Base-by-base conservation (phyloP, 1,139 yeast genomes). In the Blastobotrys aristatus region DNA sequence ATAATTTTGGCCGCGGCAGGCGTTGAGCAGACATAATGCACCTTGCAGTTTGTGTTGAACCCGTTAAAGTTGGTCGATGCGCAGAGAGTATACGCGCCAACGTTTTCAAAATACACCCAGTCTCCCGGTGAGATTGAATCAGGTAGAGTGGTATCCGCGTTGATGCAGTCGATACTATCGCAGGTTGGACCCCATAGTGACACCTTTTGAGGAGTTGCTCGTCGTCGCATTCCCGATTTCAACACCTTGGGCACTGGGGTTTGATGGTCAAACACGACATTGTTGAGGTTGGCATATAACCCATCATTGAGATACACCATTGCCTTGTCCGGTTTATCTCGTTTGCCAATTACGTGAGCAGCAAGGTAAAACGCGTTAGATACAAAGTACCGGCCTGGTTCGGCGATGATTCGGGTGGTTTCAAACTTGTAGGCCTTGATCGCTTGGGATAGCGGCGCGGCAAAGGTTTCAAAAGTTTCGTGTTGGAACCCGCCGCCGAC, bases 161-260 rank as follows among this genome's bases (percentile, higher is more conserved):
- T 68, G 50, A 92, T 80, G 65, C 96, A 85, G 66, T 92, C 98
- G 56, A 92, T 74, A 3, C 97, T 97, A 67, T 92, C 98, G 69
- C 98, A 92, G 18, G 97, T 92, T 43, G 97, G 98, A 7, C 98
- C 98, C 97, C 97, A 92, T 52, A 92, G 76, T 18, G 96, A 62
- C 73, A 87, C 57, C 47, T 65, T 67, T 51, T 56, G 54, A 47
- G 31, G 44, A 50, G 34, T 34, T 49, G 46, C 32, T n/a, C 7
- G 27, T 45, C 48, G 36, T 69, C 72, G 30, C 40, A 38, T 49
- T 20, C 52, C 56, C 27, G 39, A 42, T 62, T 75, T 80, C 54
- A 90, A 72, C 11, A 85, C 83, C 55, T 72, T 71, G 11, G 96
- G 84, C 31, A 67, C 64, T 30, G 96, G 96, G 45, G 72, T 73